Conservation (phyloP, 2,329 filamentous ascomycete genomes). For the Xylariaceae sp. region DNA sequence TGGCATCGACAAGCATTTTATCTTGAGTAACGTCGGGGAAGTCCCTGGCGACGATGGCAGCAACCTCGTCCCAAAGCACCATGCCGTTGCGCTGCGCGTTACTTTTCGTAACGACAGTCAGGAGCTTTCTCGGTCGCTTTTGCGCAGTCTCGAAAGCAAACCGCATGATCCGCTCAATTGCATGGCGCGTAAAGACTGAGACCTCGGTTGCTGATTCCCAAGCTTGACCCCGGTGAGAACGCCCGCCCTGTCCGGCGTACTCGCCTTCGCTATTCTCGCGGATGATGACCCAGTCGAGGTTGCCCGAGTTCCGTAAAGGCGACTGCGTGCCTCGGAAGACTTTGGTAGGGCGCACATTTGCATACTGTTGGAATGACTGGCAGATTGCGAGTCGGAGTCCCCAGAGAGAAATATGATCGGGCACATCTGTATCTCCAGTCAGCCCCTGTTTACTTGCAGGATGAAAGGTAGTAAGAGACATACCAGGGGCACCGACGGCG, state of each 20-base stretch:
- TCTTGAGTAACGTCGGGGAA: conserved; percentile 59
- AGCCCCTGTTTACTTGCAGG: neutral
- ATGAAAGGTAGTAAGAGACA: too few species aligned
- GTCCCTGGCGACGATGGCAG: conserved; percentile 48
- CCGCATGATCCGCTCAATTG: conserved; percentile 55
- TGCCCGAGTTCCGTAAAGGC: conserved; percentile 49
- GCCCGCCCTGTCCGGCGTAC: conserved; percentile 61
- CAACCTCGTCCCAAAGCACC: conserved; percentile 66
- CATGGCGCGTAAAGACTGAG: conserved; percentile 59
- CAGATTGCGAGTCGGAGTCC: conserved; percentile 60
- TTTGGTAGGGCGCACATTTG: conserved; percentile 60
- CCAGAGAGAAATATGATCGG: conserved; percentile 65
- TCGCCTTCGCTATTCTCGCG: conserved; percentile 66
- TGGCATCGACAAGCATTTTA: conserved; percentile 65
- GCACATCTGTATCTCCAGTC: conserved; percentile 46
- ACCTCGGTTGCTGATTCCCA: conserved; percentile 63
- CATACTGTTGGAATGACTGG: conserved; percentile 61
- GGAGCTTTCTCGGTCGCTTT: conserved; percentile 50
- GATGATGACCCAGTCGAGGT: conserved; percentile 63
- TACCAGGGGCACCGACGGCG: conserved; percentile 56
- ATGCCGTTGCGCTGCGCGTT: conserved; percentile 64
- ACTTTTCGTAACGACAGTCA: conserved; percentile 63
- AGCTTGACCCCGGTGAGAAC: conserved; percentile 53
- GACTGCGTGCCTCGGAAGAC: conserved; percentile 58
- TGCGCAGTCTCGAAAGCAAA: conserved; percentile 61